Conservation (phyloP, 306 rosid genomes). For the Citrullus amarus region DNA sequence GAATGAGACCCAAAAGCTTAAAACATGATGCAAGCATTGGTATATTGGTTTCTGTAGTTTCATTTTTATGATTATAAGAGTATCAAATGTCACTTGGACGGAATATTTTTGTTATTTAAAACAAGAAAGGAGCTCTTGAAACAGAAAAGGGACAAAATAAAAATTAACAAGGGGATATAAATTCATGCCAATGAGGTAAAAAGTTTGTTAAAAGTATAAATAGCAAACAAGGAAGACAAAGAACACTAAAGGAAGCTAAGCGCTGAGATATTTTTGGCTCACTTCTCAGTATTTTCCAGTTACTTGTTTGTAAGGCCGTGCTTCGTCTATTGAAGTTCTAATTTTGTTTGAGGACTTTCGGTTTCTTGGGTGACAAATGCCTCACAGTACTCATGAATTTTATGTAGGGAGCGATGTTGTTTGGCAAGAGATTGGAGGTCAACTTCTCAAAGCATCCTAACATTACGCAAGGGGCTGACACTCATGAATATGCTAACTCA, state of each 20-base stretch:
- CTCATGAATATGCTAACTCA: conserved; percentile 75
- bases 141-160: background rate
- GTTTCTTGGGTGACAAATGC: background rate
- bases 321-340: background rate
- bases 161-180: background rate
- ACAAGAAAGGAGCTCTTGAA: background rate
- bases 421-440: conserved; percentile 88
- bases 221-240: background rate
- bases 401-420: conserved; percentile 67
- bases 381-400: background rate
- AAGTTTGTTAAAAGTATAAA: too few relatives aligned
- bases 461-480: conserved; percentile 90
- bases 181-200: background rate
- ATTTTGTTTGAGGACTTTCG: background rate
- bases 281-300: background rate
- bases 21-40: background rate
- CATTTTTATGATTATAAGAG: background rate
- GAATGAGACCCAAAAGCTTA: background rate
- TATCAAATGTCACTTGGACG: background rate
- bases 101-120: background rate
- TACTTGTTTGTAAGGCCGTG: background rate
- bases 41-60: background rate
- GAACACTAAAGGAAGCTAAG: background rate
- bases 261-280: background rate
- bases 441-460: conserved; percentile 86